phyloP scores from a whole-genome alignment of 192 early-diverging fungal genomes.

The Umbelopsis vinacea region DNA sequence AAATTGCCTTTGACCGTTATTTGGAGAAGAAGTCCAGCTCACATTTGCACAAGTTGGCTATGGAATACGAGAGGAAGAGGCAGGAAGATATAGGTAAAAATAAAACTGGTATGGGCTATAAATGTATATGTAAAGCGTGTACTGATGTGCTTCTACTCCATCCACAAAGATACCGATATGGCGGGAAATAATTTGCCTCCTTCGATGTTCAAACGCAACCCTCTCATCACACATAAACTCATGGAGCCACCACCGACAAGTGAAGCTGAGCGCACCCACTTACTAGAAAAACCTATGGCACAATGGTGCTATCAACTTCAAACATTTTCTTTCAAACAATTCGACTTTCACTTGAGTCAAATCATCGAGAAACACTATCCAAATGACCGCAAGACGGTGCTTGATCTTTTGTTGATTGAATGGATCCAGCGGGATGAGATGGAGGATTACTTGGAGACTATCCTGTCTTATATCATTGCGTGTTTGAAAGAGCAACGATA shows the following conservation, averaged over 20 bases:
- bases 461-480: slow-evolving; percentile 7
- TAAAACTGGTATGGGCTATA: background rate
- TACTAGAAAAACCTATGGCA: slow-evolving; percentile 16
- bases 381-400: slow-evolving; percentile 21
- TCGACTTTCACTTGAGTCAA: slow-evolving; percentile 24
- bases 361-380: slow-evolving; percentile 30
- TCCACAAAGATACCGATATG: background rate
- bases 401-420: slow-evolving; percentile 31
- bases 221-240: background rate
- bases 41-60: background rate
- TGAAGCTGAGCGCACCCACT: background rate
- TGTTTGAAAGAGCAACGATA: slow-evolving; percentile 15
- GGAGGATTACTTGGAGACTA: background rate
- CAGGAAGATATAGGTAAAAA: background rate
- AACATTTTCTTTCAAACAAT: slow-evolving; percentile 5
- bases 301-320: slow-evolving; percentile 23
- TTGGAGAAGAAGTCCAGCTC: background rate
- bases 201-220: slow-evolving; percentile 6
- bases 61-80: background rate
- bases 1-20: background rate
- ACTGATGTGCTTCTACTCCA: too few relatives aligned
- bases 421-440: slow-evolving; percentile 26
- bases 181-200: background rate
- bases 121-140: too few relatives aligned
- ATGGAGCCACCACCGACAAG: background rate